A percentile compares a stretch with the other conserved stretches of the same genome.
phyloP scores from a whole-genome alignment of 495 filamentous ascomycete species.

The Penicillium herquei region DNA sequence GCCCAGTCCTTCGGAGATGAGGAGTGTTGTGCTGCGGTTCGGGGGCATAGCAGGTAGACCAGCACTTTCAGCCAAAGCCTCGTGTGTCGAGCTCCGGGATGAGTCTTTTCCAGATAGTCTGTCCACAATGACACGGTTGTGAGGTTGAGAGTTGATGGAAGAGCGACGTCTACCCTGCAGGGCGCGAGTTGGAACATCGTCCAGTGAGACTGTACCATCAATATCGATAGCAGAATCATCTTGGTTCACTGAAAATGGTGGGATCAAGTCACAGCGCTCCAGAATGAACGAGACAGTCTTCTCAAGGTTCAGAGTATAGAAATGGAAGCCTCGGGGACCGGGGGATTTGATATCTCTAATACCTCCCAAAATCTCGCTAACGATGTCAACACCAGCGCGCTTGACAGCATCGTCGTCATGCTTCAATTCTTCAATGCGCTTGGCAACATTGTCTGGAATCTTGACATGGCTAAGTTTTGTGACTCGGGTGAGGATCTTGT shows the following conservation, averaged over 20 bases:
- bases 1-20: conserved; percentile 89
- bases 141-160: conserved; percentile 58
- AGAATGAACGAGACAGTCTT: conserved; percentile 93
- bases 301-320: conserved; percentile 95
- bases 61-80: conserved; percentile 54
- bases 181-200: conserved; percentile 30
- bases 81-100: conserved; percentile 44
- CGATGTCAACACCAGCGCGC: conserved; percentile 52
- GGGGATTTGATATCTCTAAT: conserved; percentile 62
- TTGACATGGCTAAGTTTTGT: conserved; percentile 93
- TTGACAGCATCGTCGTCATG: conserved; percentile 90
- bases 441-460: conserved; percentile 67
- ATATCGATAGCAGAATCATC: conserved; percentile 41
- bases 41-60: conserved; percentile 38
- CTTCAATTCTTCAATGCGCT: conserved; percentile 73
- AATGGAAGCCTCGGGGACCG: conserved; percentile 80
- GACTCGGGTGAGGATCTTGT: conserved; percentile 89
- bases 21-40: conserved; percentile 75
- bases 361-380: conserved; percentile 41
- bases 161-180: conserved; percentile 44
- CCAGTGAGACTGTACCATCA: conserved; percentile 38
- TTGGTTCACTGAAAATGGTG: conserved; percentile 39
- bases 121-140: conserved; percentile 81
- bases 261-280: conserved; percentile 81
- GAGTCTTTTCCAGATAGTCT: conserved; percentile 36